Evolutionary conservation across 1,284 basidiomycete genomes (phyloP), one percentile per base, ranked within the genome.

Genomic region (Naganishia liquefaciens): DNA sequence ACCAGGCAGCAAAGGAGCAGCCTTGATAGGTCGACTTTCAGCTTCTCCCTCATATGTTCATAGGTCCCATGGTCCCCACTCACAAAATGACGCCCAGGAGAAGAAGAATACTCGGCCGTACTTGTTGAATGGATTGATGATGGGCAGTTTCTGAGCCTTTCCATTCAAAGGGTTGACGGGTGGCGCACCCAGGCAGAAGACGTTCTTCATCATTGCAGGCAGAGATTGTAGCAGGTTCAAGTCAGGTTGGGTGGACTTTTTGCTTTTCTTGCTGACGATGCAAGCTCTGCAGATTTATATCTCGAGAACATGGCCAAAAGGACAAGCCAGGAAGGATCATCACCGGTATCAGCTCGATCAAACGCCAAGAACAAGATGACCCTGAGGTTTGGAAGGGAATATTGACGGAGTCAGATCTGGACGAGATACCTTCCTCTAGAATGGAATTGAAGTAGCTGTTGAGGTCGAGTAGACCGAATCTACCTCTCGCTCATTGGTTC

Each of bases 141-240:
- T 75, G 9, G 84, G 84, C 5, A 87, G 75, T 0, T 84, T 85
- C 55, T 80, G 81, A 64, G 82, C 83, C 69, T 85, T 86, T 62
- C 80, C 70, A 71, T 85, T 86, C 68, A 81, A 68, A 0, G 84
- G 82, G 70, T 86, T 86, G 63, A 86, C 51, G 10, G 62, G 62
- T 37, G 62, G 62, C 13, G 17, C n/a, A 5, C 62, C 44, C 2
- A 63, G 42, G 44, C 62, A 63, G 53, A 63, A 50, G 25, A 63
- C 53, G 54, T 63, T 63, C 40, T 57, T 63, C 62, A 63, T 63
- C 33, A 23, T 17, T 55, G 50, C 11, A 27, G 13, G 10, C 9
- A 23, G 25, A 13, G 19, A 4, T 47, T 2, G 42, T 44, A 28
- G 3, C 51, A 15, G 5, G 25, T 39, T 19, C 33, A 7, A 37